Conservation (phyloP, 1,284 basidiomycete genomes). For the Sutorius eximius region DNA sequence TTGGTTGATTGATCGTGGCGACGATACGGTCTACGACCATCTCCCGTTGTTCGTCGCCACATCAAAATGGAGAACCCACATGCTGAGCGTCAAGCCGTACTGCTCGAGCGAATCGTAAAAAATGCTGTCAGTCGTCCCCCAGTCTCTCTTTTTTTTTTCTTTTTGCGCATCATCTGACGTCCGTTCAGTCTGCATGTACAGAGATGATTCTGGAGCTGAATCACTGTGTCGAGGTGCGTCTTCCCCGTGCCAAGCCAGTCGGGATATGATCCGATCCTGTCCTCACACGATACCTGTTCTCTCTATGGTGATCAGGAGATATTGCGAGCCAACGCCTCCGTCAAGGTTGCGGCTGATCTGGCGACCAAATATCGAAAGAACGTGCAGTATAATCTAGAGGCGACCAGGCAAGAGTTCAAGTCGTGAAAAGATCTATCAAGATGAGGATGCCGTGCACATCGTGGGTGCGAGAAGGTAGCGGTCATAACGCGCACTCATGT, state of each 20-base stretch:
- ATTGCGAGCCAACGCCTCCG: constrained; percentile 64
- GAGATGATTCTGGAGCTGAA: constrained; percentile 82
- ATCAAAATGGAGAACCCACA: constrained; percentile 83
- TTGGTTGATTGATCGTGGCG: constrained; percentile 1
- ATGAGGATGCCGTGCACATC: not conserved
- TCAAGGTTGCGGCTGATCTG: constrained; percentile 76
- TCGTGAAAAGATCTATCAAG: constrained; percentile 1
- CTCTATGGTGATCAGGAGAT: constrained; percentile 55
- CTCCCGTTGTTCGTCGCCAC: not conserved
- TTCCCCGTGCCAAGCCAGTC: not conserved
- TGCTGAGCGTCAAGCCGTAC: constrained; percentile 85
- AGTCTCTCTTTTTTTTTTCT: not conserved
- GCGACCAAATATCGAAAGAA: constrained; percentile 82
- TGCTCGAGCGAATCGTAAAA: constrained; percentile 88
- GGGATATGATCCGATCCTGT: not conserved
- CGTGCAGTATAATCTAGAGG: constrained; percentile 82
- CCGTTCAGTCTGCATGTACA: constrained; percentile 69
- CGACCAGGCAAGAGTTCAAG: constrained; percentile 44
- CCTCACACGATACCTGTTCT: not conserved
- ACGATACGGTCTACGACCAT: not conserved
- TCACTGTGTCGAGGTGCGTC: constrained; percentile 66
- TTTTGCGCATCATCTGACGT: constrained; percentile 2
- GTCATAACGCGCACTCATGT: not conserved
- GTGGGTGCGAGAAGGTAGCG: not conserved
- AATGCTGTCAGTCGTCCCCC: constrained; percentile 64